phyloP scores from a whole-genome alignment of 2,329 filamentous ascomycete species.

The Aspergillus alliaceus region DNA sequence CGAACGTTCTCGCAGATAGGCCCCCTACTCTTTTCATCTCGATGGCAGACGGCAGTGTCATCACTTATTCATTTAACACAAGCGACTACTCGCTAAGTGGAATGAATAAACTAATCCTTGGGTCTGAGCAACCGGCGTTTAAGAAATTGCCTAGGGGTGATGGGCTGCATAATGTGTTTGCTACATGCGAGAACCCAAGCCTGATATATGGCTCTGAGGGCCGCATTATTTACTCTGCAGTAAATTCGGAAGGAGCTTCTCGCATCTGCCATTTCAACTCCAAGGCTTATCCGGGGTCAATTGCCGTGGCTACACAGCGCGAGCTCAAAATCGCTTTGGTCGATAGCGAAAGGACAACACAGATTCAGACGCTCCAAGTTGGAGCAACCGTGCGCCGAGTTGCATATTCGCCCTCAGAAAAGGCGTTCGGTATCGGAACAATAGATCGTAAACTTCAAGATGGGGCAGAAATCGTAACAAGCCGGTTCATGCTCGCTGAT shows the following conservation, averaged over 20 bases:
- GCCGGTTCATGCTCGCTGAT: constrained; percentile 85
- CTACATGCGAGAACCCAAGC: constrained; percentile 90
- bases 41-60: constrained; percentile 87
- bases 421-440: constrained; percentile 83
- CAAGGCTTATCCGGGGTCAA: constrained; percentile 74
- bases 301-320: constrained; percentile 74
- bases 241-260: constrained; percentile 82
- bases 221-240: constrained; percentile 86
- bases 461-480: constrained; percentile 73
- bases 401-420: constrained; percentile 76
- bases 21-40: constrained; percentile 80
- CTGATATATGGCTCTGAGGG: constrained; percentile 89
- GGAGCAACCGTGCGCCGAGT: constrained; percentile 82
- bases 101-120: constrained; percentile 79
- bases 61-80: constrained; percentile 73
- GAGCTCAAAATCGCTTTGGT: constrained; percentile 78
- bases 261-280: constrained; percentile 81
- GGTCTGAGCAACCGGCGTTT: constrained; percentile 80
- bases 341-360: constrained; percentile 81
- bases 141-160: constrained; percentile 71
- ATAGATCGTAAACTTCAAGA: constrained; percentile 71
- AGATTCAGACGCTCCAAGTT: constrained; percentile 77
- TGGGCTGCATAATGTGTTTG: constrained; percentile 77
- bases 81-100: constrained; percentile 64
- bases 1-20: constrained; percentile 68